Evolutionary conservation across 805 yeast genomes (phyloP).

Genomic region (Candida ulmi): DNA sequence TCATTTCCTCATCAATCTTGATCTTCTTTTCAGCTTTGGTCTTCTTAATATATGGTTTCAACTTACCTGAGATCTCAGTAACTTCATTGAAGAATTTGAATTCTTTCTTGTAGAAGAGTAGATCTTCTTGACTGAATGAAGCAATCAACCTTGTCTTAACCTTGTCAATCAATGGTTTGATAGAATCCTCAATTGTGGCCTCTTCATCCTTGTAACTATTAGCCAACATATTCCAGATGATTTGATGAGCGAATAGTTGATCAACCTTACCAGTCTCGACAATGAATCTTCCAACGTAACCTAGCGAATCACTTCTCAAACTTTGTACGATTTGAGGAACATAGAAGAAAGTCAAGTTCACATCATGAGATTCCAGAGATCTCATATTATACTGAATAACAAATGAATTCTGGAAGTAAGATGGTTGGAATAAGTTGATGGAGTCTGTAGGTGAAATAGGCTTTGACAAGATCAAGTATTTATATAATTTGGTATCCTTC

Average conservation of each 20-base stretch:
- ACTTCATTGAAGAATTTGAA: slow-evolving; percentile 87
- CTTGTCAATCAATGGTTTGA: slow-evolving; percentile 78
- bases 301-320: slow-evolving; percentile 73
- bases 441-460: slow-evolving; percentile 79
- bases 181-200: slow-evolving; percentile 65
- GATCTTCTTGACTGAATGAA: slow-evolving; percentile 56
- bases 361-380: slow-evolving; percentile 82
- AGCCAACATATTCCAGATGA: slow-evolving; percentile 96
- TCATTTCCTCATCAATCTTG: slow-evolving; percentile 96
- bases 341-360: slow-evolving; percentile 85
- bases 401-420: slow-evolving; percentile 57
- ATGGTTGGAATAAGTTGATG: slow-evolving; percentile 76
- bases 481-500: slow-evolving; percentile 14
- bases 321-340: slow-evolving; percentile 98
- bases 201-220: slow-evolving; percentile 90
- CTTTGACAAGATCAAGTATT: slow-evolving; percentile 25
- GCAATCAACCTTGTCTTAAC: slow-evolving; percentile 61
- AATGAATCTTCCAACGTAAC: slow-evolving; percentile 84
- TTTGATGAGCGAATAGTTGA: slow-evolving; percentile 92
- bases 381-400: slow-evolving; percentile 85
- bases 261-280: slow-evolving; percentile 89
- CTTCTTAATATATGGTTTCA: slow-evolving; percentile 90
- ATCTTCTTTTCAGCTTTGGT: slow-evolving; percentile 94
- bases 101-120: slow-evolving; percentile 69
- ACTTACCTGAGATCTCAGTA: slow-evolving; percentile 88